Evolutionary conservation across 2,329 filamentous ascomycete genomes (phyloP).

Genomic region (Raffaelea albimanens): DNA sequence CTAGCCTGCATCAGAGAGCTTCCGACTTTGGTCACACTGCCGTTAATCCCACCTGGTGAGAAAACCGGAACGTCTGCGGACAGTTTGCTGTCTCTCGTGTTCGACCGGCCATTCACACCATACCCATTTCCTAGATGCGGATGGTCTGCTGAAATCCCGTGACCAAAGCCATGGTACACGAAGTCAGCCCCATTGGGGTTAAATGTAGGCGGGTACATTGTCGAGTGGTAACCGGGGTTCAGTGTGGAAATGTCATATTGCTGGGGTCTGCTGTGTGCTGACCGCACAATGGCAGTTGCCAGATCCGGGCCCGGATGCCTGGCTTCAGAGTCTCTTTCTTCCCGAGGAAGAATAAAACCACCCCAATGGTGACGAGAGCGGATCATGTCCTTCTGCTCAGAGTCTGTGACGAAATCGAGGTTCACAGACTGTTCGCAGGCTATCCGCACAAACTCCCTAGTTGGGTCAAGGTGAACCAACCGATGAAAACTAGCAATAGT

Average conservation of each 20-base stretch:
- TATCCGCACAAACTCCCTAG: constrained; percentile 63
- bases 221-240: constrained; percentile 18
- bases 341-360: constrained; percentile 64
- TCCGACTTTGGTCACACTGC: constrained; percentile 18
- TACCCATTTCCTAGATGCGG: too few species aligned
- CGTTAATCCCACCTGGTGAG: constrained; percentile 27
- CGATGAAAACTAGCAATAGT: constrained; percentile 83
- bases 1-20: constrained; percentile 22
- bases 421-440: constrained; percentile 63
- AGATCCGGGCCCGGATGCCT: constrained; percentile 57
- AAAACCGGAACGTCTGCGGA: constrained; percentile 58
- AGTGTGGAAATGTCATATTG: constrained; percentile 18
- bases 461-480: constrained; percentile 61
- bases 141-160: background rate
- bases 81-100: constrained; percentile 38
- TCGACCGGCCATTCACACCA: constrained; percentile 27
- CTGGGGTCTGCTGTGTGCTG: constrained; percentile 19
- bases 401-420: constrained; percentile 65
- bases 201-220: constrained; percentile 16
- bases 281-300: constrained; percentile 12
- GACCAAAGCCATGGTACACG: constrained; percentile 19
- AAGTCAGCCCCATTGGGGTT: constrained; percentile 17
- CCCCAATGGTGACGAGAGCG: constrained; percentile 69
- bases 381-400: constrained; percentile 70
- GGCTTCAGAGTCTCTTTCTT: constrained; percentile 62